These are phyloP conservation scores for Fusarium nematophilum DNA, from an alignment of 2,329 filamentous ascomycete species.

Conservation along the genomic window DNA sequence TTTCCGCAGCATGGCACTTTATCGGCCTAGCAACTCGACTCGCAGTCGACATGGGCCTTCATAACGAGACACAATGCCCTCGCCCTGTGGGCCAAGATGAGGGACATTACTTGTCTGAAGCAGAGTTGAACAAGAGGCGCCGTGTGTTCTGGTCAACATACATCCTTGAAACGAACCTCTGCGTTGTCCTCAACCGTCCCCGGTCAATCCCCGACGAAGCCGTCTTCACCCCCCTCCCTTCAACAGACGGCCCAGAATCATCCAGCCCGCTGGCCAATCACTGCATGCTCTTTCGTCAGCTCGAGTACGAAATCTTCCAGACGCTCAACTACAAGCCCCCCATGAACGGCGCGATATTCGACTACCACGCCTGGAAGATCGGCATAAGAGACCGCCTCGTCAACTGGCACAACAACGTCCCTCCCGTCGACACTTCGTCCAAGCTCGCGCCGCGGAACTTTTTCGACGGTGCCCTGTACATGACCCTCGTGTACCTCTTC, in stretches of 20 bases:
- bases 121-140: background rate
- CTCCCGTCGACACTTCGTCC: slow-evolving; percentile 13
- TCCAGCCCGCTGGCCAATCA: slow-evolving; percentile 30
- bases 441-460: slow-evolving; percentile 39
- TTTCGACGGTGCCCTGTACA: slow-evolving; percentile 35
- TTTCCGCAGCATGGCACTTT: slow-evolving; percentile 33
- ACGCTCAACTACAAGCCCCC: slow-evolving; percentile 32
- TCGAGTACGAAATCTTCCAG: slow-evolving; percentile 42
- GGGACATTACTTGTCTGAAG: background rate
- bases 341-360: slow-evolving; percentile 19
- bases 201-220: slow-evolving; percentile 32
- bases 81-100: too few relatives aligned
- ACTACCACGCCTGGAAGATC: slow-evolving; percentile 31
- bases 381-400: slow-evolving; percentile 29
- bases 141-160: slow-evolving; percentile 32
- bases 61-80: too few relatives aligned
- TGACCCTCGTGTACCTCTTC: slow-evolving; percentile 30
- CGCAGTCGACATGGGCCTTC: slow-evolving; percentile 21
- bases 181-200: slow-evolving; percentile 20
- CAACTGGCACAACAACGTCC: slow-evolving; percentile 30
- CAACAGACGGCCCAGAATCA: slow-evolving; percentile 3
- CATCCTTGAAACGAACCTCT: slow-evolving; percentile 32
- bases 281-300: slow-evolving; percentile 30
- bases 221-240: slow-evolving; percentile 21
- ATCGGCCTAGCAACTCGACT: slow-evolving; percentile 30